Conservation (phyloP, 1,284 basidiomycete genomes). For the Malassezia sp. region DNA sequence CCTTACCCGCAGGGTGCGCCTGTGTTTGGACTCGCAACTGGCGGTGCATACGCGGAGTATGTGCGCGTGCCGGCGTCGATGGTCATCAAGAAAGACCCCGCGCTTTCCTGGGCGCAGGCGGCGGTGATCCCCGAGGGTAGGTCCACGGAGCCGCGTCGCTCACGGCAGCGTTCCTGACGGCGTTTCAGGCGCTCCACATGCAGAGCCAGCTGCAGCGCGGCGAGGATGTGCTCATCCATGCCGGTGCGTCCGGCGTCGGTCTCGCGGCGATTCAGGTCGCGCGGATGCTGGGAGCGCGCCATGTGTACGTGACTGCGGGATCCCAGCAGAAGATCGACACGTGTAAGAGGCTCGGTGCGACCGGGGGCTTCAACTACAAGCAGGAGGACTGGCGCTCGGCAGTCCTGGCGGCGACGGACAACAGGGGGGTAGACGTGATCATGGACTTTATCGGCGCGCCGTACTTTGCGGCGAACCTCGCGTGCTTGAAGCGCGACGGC, state of each 20-base stretch:
- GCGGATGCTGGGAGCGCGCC: slow-evolving; percentile 56
- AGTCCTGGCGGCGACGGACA: slow-evolving; percentile 46
- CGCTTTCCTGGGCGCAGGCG: slow-evolving; percentile 67
- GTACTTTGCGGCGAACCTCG: slow-evolving; percentile 74
- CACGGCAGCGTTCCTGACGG: slow-evolving; percentile 35
- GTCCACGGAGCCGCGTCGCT: no score
- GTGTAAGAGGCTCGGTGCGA: slow-evolving; percentile 57
- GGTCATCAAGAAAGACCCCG: slow-evolving; percentile 62
- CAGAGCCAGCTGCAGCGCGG: slow-evolving; percentile 51
- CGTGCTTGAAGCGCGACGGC: slow-evolving; percentile 64
- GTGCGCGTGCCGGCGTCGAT: slow-evolving; percentile 60
- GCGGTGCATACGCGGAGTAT: slow-evolving; percentile 82
- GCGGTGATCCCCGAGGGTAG: slow-evolving; percentile 37
- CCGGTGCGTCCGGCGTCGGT: slow-evolving; percentile 62
- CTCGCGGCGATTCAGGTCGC: slow-evolving; percentile 82
- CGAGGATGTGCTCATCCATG: slow-evolving; percentile 73
- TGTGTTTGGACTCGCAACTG: slow-evolving; percentile 64
- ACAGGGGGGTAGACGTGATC: slow-evolving; percentile 57
- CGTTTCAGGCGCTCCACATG: slow-evolving; percentile 33
- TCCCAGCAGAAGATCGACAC: slow-evolving; percentile 71
- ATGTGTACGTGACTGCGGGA: slow-evolving; percentile 59
- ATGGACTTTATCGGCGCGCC: slow-evolving; percentile 77
- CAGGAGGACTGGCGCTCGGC: slow-evolving; percentile 64
- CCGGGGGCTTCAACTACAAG: slow-evolving; percentile 70
- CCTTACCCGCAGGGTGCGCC: no score